Base-by-base conservation (phyloP, 1,284 basidiomycete genomes). In the Sporisorium reilianum region DNA sequence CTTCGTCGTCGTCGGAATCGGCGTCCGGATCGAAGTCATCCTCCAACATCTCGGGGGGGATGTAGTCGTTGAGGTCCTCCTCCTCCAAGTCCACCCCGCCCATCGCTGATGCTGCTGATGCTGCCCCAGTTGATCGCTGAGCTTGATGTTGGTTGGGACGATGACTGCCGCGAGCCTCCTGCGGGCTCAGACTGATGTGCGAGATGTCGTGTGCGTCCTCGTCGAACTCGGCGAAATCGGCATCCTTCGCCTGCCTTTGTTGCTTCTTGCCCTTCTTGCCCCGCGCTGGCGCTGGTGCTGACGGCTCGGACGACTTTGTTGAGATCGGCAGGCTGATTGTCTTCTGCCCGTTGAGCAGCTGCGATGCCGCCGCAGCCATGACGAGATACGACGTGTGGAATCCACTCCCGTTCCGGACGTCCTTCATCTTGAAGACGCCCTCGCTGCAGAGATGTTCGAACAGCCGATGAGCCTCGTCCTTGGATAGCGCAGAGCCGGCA, bases 391-490 rank as follows among this genome's bases (percentile, higher is more conserved):
- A 71, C 40, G 82, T 79, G 53, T 81, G 79, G 79, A 84, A 86
- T 18, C 85, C 85, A 52, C 70, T 69, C 2, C 38, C 49, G 64
- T 86, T 87, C 52, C 71, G 60, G 22, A 83, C 76, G 49, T 78
- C 73, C 7, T 81, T 73, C 51, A 86, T 81, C 14, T 78, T 77
- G 40, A 89, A 82, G 26, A 85, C 86, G 2, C 88, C 86, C 42
- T 88, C 79, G 34, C 85, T 82, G 12, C 88, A 70, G 11, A 93
- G 87, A 26, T 86, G 87, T 69, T 90, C 88, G 74, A 93, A 87
- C 16, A 92, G 84, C 12, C 91, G 88, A 40, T 93, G 91, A 22
- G 88, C 72, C 26, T 90, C 86, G 34, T 89, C 87, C 11, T 86
- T 85, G 5, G 86, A 82, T 41, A 91, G 64, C 22, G 86, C 73